Conservation (phyloP, 1,284 basidiomycete genomes). For the Ustilago cynodontis region DNA sequence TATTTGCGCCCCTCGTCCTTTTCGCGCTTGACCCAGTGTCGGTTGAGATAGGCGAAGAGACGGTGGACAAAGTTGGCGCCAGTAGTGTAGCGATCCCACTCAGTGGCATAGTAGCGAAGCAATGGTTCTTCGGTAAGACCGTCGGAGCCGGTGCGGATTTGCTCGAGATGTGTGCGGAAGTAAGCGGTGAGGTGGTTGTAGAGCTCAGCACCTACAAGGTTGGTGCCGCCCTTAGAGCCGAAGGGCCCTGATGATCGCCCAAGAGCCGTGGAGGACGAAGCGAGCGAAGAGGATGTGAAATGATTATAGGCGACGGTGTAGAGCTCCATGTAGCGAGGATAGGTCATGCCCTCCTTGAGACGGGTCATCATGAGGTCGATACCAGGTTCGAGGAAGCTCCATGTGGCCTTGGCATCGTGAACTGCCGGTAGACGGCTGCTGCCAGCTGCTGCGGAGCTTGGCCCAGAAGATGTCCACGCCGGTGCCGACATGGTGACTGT, state of each 20-base stretch:
- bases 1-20: conserved; percentile 97
- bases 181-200: conserved; percentile 90
- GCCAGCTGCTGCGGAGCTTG: conserved; percentile 18
- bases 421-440: conserved; percentile 37
- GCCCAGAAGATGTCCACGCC: conserved; percentile 22
- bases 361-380: conserved; percentile 73
- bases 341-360: conserved; percentile 87
- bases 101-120: conserved; percentile 87
- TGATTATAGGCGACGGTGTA: conserved; percentile 94
- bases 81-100: conserved; percentile 97
- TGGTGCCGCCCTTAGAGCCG: conserved; percentile 76
- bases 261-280: conserved; percentile 41
- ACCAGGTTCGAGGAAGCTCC: conserved; percentile 87
- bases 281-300: conserved; percentile 90
- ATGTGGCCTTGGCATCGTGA: conserved; percentile 76
- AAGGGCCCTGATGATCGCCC: conserved; percentile 44
- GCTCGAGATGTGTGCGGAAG: conserved; percentile 76
- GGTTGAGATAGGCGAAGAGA: conserved; percentile 95
- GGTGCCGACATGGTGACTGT: conserved; percentile 25
- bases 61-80: conserved; percentile 88
- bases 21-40: conserved; percentile 99
- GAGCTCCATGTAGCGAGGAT: conserved; percentile 90
- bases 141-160: conserved; percentile 77
- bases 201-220: conserved; percentile 92
- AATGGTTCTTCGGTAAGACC: conserved; percentile 86